Conservation (phyloP, 495 filamentous ascomycete species). For the Daldinia vernicosa region DNA sequence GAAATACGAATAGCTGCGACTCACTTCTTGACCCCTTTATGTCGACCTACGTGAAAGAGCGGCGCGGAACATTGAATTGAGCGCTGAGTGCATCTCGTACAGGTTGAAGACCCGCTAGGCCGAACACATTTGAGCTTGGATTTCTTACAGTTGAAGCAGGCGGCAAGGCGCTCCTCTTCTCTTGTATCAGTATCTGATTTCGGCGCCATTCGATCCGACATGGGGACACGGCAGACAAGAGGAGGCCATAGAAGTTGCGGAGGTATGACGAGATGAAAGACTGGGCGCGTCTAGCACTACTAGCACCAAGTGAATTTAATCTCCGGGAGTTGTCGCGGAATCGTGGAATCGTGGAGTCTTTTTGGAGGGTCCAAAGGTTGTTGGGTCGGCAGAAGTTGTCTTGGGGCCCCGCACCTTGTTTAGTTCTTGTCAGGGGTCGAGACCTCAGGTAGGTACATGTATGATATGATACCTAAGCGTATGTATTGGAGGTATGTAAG, state of each 20-base stretch:
- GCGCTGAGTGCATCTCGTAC: slow-evolving; percentile 69
- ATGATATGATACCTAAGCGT: not conserved
- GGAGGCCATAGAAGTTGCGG: slow-evolving; percentile 40
- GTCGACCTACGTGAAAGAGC: slow-evolving; percentile 72
- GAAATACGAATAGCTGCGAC: slow-evolving; percentile 31
- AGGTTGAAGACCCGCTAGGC: slow-evolving; percentile 60
- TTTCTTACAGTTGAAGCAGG: slow-evolving; percentile 72
- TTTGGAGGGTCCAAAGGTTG: slow-evolving; percentile 15
- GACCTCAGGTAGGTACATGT: slow-evolving; percentile 15
- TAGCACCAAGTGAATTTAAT: slow-evolving; percentile 28
- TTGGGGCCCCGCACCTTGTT: slow-evolving; percentile 37
- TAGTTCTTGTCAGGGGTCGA: slow-evolving; percentile 15
- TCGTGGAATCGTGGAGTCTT: not conserved
- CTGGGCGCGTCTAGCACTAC: slow-evolving; percentile 11
- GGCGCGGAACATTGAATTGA: slow-evolving; percentile 70
- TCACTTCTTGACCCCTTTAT: slow-evolving; percentile 80
- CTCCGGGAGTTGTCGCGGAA: slow-evolving; percentile 25
- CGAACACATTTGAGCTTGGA: slow-evolving; percentile 71
- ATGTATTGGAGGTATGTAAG: no score
- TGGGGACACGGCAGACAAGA: slow-evolving; percentile 32
- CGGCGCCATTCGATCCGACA: slow-evolving; percentile 42
- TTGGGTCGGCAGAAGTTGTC: slow-evolving; percentile 39
- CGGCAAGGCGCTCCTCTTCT: slow-evolving; percentile 57
- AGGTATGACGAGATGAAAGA: slow-evolving; percentile 18
- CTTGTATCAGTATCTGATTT: slow-evolving; percentile 41